phyloP scores from a whole-genome alignment of 2,329 filamentous ascomycete species.

The Calycina herbarum region DNA sequence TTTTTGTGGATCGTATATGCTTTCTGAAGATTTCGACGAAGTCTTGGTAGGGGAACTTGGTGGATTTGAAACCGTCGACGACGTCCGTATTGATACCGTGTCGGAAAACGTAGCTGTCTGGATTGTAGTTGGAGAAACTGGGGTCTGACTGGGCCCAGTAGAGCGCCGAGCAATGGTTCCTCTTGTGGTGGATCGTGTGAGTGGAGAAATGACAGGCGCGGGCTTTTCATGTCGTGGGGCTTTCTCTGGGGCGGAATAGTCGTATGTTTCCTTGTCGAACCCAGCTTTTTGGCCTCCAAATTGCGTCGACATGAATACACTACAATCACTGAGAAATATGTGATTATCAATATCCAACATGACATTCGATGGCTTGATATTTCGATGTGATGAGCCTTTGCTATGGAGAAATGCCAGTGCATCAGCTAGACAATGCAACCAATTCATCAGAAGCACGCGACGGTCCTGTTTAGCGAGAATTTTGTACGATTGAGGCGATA shows the following conservation, averaged over 20 bases:
- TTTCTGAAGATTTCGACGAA: neutral
- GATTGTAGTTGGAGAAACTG: neutral
- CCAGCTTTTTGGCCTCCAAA: constrained; percentile 46
- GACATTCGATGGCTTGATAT: constrained; percentile 70
- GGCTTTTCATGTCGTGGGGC: constrained; percentile 40
- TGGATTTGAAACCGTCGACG: constrained; percentile 23
- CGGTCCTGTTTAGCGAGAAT: constrained; percentile 60
- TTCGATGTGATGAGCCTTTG: constrained; percentile 62
- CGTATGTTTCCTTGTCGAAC: constrained; percentile 69
- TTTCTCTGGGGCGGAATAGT: constrained; percentile 70
- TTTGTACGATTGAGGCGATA: constrained; percentile 62
- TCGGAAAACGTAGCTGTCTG: constrained; percentile 24
- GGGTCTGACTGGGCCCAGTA: constrained; percentile 31
- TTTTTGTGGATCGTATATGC: constrained; percentile 53
- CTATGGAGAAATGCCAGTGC: constrained; percentile 67
- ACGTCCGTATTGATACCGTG: constrained; percentile 29
- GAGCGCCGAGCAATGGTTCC: constrained; percentile 16
- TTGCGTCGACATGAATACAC: constrained; percentile 45
- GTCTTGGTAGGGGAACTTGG: constrained; percentile 17
- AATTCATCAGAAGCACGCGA: constrained; percentile 63
- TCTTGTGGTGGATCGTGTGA: constrained; percentile 38
- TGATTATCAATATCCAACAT: constrained; percentile 64
- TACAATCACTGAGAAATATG: constrained; percentile 67
- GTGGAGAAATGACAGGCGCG: constrained; percentile 35
- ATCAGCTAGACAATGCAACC: constrained; percentile 71